phyloP scores from a whole-genome alignment of 805 yeast species.

The Ogataea neopini region DNA sequence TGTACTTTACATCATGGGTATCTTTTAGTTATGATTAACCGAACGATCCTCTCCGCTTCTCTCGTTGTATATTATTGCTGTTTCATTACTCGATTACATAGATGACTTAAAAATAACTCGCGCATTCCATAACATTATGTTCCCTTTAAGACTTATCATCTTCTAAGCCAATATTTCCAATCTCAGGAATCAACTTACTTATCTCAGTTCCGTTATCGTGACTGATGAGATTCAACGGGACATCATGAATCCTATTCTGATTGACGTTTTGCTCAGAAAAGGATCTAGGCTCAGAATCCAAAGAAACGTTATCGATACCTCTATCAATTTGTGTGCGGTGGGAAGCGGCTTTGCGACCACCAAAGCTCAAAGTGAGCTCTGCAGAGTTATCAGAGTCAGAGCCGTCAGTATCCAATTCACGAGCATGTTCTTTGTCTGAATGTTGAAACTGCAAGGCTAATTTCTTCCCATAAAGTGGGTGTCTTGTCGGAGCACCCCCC shows the following conservation, averaged over 20 bases:
- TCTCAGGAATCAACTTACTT: conserved; percentile 15
- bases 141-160: conserved; percentile 2
- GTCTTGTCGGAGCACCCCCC: conserved; percentile 3
- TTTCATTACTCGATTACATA: conserved; percentile 3
- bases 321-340: not conserved
- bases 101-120: not conserved
- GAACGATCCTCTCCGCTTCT: not conserved
- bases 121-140: not conserved
- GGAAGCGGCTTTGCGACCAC: conserved; percentile 10
- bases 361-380: conserved; percentile 24
- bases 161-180: conserved; percentile 7
- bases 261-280: not conserved
- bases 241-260: conserved; percentile 16
- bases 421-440: not conserved
- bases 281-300: conserved; percentile 7
- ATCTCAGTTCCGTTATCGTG: conserved; percentile 12
- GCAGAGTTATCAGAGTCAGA: conserved; percentile 20
- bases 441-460: conserved; percentile 6
- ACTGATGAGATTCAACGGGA: conserved; percentile 13
- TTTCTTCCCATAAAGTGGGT: conserved; percentile 23
- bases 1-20: too few species aligned
- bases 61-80: not conserved
- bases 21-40: too few species aligned
- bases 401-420: conserved; percentile 13
- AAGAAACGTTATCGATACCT: conserved; percentile 5